Evolutionary conservation across 208 protist species (phyloP).

Genomic region (Trypanosoma platydactyli): DNA sequence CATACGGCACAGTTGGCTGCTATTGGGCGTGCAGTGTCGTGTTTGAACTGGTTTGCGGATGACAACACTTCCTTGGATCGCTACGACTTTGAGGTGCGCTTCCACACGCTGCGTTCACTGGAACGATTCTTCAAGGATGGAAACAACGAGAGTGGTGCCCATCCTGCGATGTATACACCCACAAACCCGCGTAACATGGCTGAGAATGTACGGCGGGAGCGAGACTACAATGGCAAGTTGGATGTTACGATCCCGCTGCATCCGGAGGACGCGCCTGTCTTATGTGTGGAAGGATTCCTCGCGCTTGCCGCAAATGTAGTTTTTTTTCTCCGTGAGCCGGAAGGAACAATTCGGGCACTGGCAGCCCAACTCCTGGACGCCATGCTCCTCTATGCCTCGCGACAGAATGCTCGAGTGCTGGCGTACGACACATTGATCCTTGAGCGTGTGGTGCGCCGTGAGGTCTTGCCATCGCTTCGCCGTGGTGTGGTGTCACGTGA

Average conservation of each 20-base stretch:
- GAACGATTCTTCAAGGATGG: conserved; percentile 81
- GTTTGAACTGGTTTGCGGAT: conserved; percentile 77
- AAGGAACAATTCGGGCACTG: conserved; percentile 73
- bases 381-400: conserved; percentile 75
- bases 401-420: conserved; percentile 17
- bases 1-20: conserved; percentile 52
- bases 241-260: conserved; percentile 68
- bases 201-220: conserved; percentile 42
- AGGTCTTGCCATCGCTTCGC: conserved; percentile 76
- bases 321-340: conserved; percentile 85
- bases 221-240: conserved; percentile 61
- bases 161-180: conserved; percentile 1
- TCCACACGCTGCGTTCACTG: conserved; percentile 81
- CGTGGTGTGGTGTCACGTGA: conserved; percentile 80
- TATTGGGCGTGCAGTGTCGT: conserved; percentile 55
- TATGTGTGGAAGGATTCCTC: conserved; percentile 59
- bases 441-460: conserved; percentile 62
- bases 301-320: conserved; percentile 67
- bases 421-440: conserved; percentile 49
- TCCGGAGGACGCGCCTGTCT: conserved; percentile 41
- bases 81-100: conserved; percentile 90
- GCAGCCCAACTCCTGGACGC: conserved; percentile 64
- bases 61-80: conserved; percentile 45
- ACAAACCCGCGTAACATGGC: not conserved
- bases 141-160: conserved; percentile 33